phyloP scores from a whole-genome alignment of 352 stramenopile genomes.

The Pythium rhizo-oryzae region DNA sequence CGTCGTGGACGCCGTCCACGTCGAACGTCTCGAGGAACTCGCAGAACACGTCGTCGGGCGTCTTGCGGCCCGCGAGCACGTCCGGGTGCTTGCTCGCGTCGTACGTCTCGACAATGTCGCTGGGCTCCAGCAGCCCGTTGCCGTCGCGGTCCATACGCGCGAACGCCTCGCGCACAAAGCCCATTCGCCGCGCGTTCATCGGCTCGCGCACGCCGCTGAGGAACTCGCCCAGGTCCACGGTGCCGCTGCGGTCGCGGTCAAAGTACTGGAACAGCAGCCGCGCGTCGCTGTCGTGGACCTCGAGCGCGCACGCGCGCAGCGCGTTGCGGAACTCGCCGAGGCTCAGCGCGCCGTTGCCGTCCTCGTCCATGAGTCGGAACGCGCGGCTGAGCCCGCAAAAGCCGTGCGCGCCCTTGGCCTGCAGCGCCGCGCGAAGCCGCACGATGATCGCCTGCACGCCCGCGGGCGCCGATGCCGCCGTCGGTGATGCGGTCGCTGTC shows the following conservation, averaged over 20 bases:
- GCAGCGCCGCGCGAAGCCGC: constrained; percentile 49
- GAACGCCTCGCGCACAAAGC: constrained; percentile 84
- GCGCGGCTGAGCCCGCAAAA: constrained; percentile 79
- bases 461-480: constrained; percentile 23
- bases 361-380: constrained; percentile 80
- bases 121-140: constrained; percentile 73
- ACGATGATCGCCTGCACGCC: constrained; percentile 65
- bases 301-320: constrained; percentile 56
- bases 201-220: constrained; percentile 76
- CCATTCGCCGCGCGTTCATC: constrained; percentile 66
- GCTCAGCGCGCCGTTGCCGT: constrained; percentile 72
- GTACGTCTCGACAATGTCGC: constrained; percentile 81
- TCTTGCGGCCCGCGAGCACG: constrained; percentile 72
- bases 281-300: constrained; percentile 57
- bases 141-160: constrained; percentile 78
- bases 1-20: constrained; percentile 67
- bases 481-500: constrained; percentile 7
- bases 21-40: constrained; percentile 90
- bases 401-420: constrained; percentile 60
- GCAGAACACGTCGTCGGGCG: constrained; percentile 61
- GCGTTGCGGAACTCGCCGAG: constrained; percentile 77
- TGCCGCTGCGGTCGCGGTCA: constrained; percentile 76
- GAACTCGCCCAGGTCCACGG: constrained; percentile 88
- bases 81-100: constrained; percentile 86
- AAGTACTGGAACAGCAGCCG: constrained; percentile 84